Percentiles rank a stretch among this genome's conserved stretches.
Conservation (phyloP, 1,139 yeast species). For the Kodamaea alishanica region DNA sequence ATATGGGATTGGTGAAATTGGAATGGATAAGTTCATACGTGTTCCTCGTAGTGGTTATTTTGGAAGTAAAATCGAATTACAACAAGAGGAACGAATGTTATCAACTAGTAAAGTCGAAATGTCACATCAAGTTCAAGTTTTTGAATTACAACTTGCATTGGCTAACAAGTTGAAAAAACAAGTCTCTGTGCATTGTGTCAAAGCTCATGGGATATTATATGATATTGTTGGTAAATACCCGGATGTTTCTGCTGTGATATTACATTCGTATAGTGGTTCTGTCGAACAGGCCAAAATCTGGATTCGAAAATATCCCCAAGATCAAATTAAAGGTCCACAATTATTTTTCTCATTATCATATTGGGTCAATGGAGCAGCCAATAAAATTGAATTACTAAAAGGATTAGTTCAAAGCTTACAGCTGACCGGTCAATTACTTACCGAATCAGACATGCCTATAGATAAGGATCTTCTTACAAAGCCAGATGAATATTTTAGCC, state of each 20-base stretch:
- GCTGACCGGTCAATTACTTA: conserved; percentile 23
- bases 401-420: conserved; percentile 23
- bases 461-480: conserved; percentile 22
- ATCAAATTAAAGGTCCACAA: conserved; percentile 11
- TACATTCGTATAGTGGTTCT: conserved; percentile 89
- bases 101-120: conserved; percentile 51
- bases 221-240: conserved; percentile 35
- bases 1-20: conserved; percentile 77
- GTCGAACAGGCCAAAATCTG: conserved; percentile 59
- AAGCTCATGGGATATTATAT: conserved; percentile 60
- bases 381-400: conserved; percentile 20
- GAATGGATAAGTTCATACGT: conserved; percentile 74
- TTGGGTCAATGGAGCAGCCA: conserved; percentile 48
- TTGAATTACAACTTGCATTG: conserved; percentile 48
- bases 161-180: conserved; percentile 50
- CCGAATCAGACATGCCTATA: conserved; percentile 38
- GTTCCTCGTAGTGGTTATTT: conserved; percentile 59
- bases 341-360: conserved; percentile 59
- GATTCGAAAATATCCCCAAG: conserved; percentile 30
- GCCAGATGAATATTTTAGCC: conserved; percentile 16
- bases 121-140: conserved; percentile 60
- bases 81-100: conserved; percentile 16
- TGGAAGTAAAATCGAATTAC: conserved; percentile 26
- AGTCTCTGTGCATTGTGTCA: conserved; percentile 82
- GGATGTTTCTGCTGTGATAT: conserved; percentile 41